Evolutionary conservation across 345 rosid genomes (phyloP).

Genomic region (Trapa incisa): DNA sequence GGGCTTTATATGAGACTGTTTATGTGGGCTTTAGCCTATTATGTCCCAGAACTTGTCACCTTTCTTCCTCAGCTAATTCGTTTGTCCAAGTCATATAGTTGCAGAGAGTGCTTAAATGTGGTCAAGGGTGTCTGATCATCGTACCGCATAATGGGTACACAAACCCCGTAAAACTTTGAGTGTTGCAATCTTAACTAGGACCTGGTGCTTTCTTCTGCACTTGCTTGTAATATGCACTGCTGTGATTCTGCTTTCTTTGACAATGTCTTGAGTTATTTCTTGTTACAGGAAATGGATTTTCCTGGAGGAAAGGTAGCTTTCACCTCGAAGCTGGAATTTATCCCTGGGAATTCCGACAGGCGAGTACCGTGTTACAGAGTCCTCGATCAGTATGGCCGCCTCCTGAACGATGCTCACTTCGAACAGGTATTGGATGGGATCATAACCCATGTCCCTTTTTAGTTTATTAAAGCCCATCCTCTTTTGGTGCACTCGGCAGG

Average conservation of each 20-base stretch:
- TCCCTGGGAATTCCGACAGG: constrained; percentile 23
- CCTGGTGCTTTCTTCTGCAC: too few species aligned
- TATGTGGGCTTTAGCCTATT: too few species aligned
- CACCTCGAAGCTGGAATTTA: constrained; percentile 37
- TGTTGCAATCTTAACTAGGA: neutral
- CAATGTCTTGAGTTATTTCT: neutral
- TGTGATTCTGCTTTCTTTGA: neutral
- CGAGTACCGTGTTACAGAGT: constrained; percentile 58
- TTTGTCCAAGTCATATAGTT: too few species aligned
- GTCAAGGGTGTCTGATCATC: too few species aligned
- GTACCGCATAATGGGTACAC: too few species aligned
- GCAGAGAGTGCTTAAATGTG: too few species aligned
- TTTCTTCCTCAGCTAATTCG: too few species aligned
- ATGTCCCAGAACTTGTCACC: too few species aligned
- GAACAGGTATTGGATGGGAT: constrained; percentile 24
- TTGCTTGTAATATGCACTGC: neutral
- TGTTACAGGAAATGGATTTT: constrained; percentile 40
- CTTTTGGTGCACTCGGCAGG: constrained; percentile 15
- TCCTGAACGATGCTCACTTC: constrained; percentile 14
- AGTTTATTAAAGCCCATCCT: too few species aligned
- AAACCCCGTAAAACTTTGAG: neutral
- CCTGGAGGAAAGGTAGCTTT: constrained; percentile 66
- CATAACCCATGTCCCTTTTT: neutral
- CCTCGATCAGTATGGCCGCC: constrained; percentile 35
- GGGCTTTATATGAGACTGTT: too few species aligned